These are phyloP conservation scores for Gentiana macrophylla DNA, from an alignment of 257 asterid genomes.

Conservation along the genomic window DNA sequence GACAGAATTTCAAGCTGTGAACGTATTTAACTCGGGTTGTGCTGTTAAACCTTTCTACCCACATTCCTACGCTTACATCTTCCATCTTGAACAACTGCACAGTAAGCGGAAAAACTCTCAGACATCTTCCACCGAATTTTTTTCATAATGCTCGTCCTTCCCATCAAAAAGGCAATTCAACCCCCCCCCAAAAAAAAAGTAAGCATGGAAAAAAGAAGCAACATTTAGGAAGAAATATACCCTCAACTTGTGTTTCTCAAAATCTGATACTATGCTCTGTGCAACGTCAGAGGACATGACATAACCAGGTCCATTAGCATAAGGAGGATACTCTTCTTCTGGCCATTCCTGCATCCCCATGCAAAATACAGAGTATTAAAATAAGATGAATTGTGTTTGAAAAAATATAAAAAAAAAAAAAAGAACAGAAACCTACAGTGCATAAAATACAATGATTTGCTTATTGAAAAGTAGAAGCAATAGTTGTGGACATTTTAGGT, in stretches of 20 bases:
- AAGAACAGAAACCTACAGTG: no score
- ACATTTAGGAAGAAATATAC: conserved; percentile 24
- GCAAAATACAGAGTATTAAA: conserved; percentile 6
- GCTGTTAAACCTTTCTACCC: conserved; percentile 79
- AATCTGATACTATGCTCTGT: conserved; percentile 44
- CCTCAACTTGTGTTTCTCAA: conserved; percentile 77
- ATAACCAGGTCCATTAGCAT: conserved; percentile 97
- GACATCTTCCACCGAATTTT: no score
- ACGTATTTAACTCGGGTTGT: conserved; percentile 50
- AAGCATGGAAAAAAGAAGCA: background rate
- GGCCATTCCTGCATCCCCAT: conserved; percentile 83
- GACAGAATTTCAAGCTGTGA: conserved; percentile 89
- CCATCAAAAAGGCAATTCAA: background rate
- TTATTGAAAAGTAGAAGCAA: no score
- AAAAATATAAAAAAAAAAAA: no score
- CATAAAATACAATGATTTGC: no score
- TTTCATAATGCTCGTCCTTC: no score
- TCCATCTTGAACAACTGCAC: conserved; percentile 93
- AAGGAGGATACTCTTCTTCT: conserved; percentile 84
- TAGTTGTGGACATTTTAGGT: no score
- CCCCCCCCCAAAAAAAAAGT: no score
- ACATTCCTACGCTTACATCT: conserved; percentile 98
- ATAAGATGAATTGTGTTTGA: background rate
- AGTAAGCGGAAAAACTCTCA: background rate
- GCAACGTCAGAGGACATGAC: conserved; percentile 74